Base-by-base conservation (phyloP, 768 basidiomycete genomes). In the Amanita rubescens region DNA sequence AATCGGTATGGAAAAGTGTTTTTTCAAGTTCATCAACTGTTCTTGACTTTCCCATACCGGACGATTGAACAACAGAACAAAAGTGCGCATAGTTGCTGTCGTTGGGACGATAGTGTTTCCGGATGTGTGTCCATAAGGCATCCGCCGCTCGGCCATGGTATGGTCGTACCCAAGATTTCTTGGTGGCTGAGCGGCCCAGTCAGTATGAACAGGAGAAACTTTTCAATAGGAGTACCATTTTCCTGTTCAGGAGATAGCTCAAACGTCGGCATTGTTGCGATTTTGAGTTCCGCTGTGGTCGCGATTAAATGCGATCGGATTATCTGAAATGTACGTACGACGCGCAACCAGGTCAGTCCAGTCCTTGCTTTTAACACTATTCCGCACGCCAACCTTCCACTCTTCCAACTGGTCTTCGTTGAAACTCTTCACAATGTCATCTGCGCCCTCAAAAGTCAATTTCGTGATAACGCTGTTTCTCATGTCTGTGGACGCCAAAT, bases 401-500 rank as follows among this genome's bases (percentile, higher is more conserved):
- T n/a, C n/a, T n/a, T n/a, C n/a, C n/a, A n/a, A n/a, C n/a, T n/a
- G n/a, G n/a, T n/a, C n/a, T n/a, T n/a, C n/a, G n/a, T n/a, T n/a
- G n/a, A n/a, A n/a, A n/a, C n/a, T n/a, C 19, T 41, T 41, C 39
- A 41, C 39, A 41, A 41, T 41, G 15, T 41, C 19, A 41, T 41
- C 15, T 41, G 39, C 39, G n/a, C n/a, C 7, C 7, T 41, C 39
- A 41, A 41, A 5, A 15, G 39, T 41, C 42, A 44, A 6, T 20
- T 44, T 22, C 20, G 20, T 20, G 20, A 44, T 44, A 22, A 44
- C 20, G 10, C 24, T 44, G 42, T 15, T 20, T 44, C 22, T 44
- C 42, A 44, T 44, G 42, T 44, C 20, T 44, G 42, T 44, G 42
- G 42, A 44, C 15, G 42, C 42, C 42, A 44, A 44, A 20, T 44